Conservation (phyloP, 768 basidiomycete genomes). For the Terana coerulea region DNA sequence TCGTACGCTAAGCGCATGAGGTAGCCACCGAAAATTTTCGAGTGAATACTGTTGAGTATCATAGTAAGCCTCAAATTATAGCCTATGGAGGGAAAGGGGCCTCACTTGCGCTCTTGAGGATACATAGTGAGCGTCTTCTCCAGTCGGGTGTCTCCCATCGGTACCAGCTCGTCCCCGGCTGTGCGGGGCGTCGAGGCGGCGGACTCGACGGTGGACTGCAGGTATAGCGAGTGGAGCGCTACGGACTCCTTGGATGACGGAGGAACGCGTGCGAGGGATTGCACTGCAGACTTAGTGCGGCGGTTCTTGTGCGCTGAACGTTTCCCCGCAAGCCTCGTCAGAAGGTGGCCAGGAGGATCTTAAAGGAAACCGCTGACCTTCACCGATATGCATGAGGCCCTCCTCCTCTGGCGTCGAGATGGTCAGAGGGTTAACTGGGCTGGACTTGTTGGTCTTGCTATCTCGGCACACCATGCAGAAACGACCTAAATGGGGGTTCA, state of each 20-base stretch:
- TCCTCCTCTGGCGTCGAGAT: conserved; percentile 61
- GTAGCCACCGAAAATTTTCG: conserved; percentile 74
- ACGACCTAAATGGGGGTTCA: conserved; percentile 49
- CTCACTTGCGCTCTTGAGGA: conserved; percentile 80
- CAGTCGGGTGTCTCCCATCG: conserved; percentile 71
- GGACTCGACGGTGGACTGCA: conserved; percentile 49
- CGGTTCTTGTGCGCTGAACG: conserved; percentile 55
- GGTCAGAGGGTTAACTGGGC: conserved; percentile 58
- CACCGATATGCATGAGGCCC: conserved; percentile 59
- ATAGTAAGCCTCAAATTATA: no score
- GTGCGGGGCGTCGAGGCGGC: conserved; percentile 16
- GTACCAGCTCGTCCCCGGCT: conserved; percentile 47
- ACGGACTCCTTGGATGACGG: conserved; percentile 68
- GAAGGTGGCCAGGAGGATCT: background rate
- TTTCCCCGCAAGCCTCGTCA: background rate
- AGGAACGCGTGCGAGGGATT: conserved; percentile 67
- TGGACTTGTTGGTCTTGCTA: conserved; percentile 58
- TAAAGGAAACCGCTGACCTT: conserved; percentile 46
- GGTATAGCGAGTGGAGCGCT: conserved; percentile 64
- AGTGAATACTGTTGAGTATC: conserved; percentile 53
- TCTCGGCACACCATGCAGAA: conserved; percentile 89
- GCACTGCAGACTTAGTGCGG: conserved; percentile 48
- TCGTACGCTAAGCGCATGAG: conserved; percentile 71
- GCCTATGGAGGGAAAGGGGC: conserved; percentile 9
- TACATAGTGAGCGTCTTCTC: conserved; percentile 78